Evolutionary conservation across 2,329 filamentous ascomycete genomes (phyloP).

Genomic region (Pyrenochaeta sp.): DNA sequence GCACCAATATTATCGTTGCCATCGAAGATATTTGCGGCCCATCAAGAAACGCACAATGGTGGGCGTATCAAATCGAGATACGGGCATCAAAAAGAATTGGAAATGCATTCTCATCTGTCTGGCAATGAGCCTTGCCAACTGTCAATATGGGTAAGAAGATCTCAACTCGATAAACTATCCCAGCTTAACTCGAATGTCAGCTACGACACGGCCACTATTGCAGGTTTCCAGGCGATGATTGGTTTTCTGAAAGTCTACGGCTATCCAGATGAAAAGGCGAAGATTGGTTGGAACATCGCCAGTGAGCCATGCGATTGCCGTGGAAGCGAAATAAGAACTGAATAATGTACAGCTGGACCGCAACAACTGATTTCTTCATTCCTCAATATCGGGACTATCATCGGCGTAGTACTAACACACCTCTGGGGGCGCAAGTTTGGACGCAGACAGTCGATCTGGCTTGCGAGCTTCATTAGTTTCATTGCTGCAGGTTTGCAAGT

Average conservation of each 20-base stretch:
- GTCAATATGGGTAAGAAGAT: slow-evolving; percentile 15
- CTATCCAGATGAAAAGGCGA: slow-evolving; percentile 11
- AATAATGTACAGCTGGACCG: not conserved
- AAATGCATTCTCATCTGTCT: slow-evolving; percentile 14
- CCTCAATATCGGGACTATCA: slow-evolving; percentile 58
- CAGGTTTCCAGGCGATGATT: slow-evolving; percentile 15
- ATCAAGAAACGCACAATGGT: no score
- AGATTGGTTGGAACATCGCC: slow-evolving; percentile 13
- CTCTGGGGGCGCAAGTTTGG: slow-evolving; percentile 47
- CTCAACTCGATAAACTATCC: no score
- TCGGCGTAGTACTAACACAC: slow-evolving; percentile 55
- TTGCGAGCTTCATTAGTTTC: not conserved
- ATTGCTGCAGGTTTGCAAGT: not conserved
- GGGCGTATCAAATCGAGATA: no score
- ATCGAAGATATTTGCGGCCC: no score
- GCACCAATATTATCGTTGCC: no score
- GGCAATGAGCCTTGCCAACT: slow-evolving; percentile 10
- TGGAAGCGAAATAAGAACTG: no score
- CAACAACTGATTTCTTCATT: slow-evolving; percentile 60
- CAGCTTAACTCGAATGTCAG: no score
- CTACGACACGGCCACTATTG: slow-evolving; percentile 15
- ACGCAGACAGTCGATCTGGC: not conserved
- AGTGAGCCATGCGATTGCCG: not conserved
- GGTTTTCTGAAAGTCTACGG: slow-evolving; percentile 18
- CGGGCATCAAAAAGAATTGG: no score